Base-by-base conservation (phyloP, 2,329 filamentous ascomycete species). In the Fusarium aywerte region DNA sequence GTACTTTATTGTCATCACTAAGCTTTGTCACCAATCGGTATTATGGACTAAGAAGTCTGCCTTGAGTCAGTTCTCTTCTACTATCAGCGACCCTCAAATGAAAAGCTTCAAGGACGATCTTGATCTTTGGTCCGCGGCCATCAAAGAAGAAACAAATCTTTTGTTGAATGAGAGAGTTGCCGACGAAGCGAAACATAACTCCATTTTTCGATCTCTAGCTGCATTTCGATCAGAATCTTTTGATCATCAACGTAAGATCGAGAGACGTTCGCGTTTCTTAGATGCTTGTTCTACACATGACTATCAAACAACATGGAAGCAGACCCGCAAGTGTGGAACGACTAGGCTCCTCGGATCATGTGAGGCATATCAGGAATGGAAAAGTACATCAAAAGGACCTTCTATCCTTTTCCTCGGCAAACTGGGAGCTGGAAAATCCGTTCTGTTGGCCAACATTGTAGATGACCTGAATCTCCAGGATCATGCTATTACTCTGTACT, bases 361-460 rank as follows among this genome's bases (percentile, higher is more conserved):
- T 0, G 15, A 10, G 3, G 21, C 59, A 8, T 76, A 76, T 38
- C 12, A 51, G 1, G 5, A 58, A 0, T 77, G 74, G 74, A 70
- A 67, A 36, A 3, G 15, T 0, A 4, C 20, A 2, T 3, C 8
- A 32, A 2, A 44, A 18, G 1, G 52, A 64, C 49, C 52, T 0
- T 79, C 79, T 0, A 57, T 83, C 0, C 2, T 82, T 0, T 77
- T 70, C 29, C 74, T 51, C 11, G 81, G 80, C 6, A 82, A 79
- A 42, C 69, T 83, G 1, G 81, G 81, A 2, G 79, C 77, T 0
- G 81, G 81, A 0, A 83, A 83, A 56, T 82, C 82, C 0, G 80
- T 83, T 2, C 48, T 80, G 9, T 44, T 83, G 5, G 80, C 81
- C 3, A 83, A 82, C 49, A 75, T 83, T 1, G 73, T 83, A 1